A percentile compares a stretch with the other conserved stretches of the same genome.
Evolutionary conservation across 2,329 filamentous ascomycete genomes (phyloP).

Genomic region (Cyphellophora europaea): DNA sequence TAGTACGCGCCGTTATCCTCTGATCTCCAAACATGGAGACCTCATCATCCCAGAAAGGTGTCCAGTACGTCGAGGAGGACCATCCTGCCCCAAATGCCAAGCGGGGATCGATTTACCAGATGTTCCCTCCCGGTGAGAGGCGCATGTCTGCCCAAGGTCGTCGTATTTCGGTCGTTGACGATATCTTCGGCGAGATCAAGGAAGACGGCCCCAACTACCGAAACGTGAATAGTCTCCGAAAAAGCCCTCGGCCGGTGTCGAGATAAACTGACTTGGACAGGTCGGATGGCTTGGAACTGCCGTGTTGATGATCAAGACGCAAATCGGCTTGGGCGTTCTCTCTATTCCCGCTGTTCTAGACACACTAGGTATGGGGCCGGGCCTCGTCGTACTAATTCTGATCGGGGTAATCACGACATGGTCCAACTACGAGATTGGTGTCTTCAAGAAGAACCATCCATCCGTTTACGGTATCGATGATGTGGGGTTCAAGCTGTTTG

Average conservation of each 20-base stretch:
- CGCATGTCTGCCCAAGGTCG: conserved; percentile 1
- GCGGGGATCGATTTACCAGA: no score
- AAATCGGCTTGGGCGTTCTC: conserved; percentile 42
- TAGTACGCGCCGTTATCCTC: no score
- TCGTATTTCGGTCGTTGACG: conserved; percentile 17
- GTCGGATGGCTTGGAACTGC: conserved; percentile 40
- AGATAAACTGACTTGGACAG: conserved; percentile 7
- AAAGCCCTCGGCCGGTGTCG: no score
- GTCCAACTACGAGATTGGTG: conserved; percentile 10
- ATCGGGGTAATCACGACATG: conserved; percentile 41
- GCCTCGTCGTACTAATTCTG: conserved; percentile 37
- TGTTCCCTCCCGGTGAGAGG: not conserved
- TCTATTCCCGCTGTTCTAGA: conserved; percentile 41
- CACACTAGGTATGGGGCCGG: conserved; percentile 37
- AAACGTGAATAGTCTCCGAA: conserved; percentile 20
- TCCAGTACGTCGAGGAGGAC: no score
- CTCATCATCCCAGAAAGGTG: no score
- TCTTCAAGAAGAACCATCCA: conserved; percentile 34
- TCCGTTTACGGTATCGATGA: conserved; percentile 41
- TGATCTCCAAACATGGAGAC: no score
- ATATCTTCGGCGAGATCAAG: conserved; percentile 28
- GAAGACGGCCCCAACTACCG: conserved; percentile 24
- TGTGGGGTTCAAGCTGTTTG: conserved; percentile 41
- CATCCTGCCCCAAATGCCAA: no score
- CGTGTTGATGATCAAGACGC: conserved; percentile 37